These are phyloP conservation scores for Thelonectria rubi DNA, from an alignment of 2,329 filamentous ascomycete genomes.

Conservation along the genomic window DNA sequence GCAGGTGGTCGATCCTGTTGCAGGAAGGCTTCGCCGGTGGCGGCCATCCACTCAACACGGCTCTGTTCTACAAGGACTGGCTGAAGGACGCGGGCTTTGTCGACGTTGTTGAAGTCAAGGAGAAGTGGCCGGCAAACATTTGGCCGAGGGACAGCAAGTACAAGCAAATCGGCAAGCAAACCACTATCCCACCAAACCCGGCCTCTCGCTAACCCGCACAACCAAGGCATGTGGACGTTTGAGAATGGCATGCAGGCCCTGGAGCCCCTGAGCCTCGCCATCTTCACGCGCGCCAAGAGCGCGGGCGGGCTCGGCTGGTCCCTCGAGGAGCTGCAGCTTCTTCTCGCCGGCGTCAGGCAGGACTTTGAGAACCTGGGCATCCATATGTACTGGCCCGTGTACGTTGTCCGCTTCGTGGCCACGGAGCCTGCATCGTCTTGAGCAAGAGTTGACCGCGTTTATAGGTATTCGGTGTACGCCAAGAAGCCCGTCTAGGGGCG, in stretches of 20 bases:
- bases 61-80: slow-evolving; percentile 24
- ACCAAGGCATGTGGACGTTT: slow-evolving; percentile 16
- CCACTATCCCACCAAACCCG: not conserved
- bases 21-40: slow-evolving; percentile 11
- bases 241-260: slow-evolving; percentile 18
- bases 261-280: slow-evolving; percentile 15
- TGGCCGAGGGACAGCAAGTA: slow-evolving; percentile 28
- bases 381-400: slow-evolving; percentile 25
- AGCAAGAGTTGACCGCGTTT: too few relatives aligned
- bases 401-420: not conserved
- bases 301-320: slow-evolving; percentile 19
- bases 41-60: slow-evolving; percentile 14
- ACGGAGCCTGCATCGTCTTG: too few relatives aligned
- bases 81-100: slow-evolving; percentile 22
- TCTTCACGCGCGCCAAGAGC: slow-evolving; percentile 18
- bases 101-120: slow-evolving; percentile 19
- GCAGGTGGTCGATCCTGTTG: slow-evolving; percentile 28
- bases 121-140: slow-evolving; percentile 30
- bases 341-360: slow-evolving; percentile 13
- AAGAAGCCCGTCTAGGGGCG: too few relatives aligned
- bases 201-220: not conserved
- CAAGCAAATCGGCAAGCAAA: slow-evolving; percentile 30
- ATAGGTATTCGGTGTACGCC: too few relatives aligned
- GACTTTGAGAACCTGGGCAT: slow-evolving; percentile 9
- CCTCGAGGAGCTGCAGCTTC: slow-evolving; percentile 15